Evolutionary conservation across 176 grass and related monocot genomes (phyloP), one percentile per base, ranked within the genome.

Genomic region (Elaeis guineensis): DNA sequence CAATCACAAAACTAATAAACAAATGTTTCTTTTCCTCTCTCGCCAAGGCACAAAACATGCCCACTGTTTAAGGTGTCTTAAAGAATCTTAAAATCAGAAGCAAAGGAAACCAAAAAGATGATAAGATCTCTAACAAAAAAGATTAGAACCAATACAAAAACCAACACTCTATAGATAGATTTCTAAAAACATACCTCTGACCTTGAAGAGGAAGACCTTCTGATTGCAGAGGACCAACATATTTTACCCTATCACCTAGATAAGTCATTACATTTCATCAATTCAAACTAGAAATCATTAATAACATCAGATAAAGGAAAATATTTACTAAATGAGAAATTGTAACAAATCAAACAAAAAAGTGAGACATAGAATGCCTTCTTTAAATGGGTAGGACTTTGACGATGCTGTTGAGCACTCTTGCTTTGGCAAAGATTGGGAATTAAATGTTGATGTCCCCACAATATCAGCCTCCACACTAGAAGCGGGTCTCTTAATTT

Each of bases 181-280:
- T 19, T 24, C 6, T 73, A 61, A 39, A 21, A 22, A 16, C 57
- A 48, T 65, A 81, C 83, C 78, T 77, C 61, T 65, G 83, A 57
- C 73, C 69, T 14, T 81, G 73, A 29, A 81, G 74, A 26, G 75
- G 20, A 74, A 59, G 60, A 57, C 55, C 70, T 54, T 64, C 32
- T 19, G 65, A 74, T 14, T 69, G 59, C 28, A 39, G 16, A 49
- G 58, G 58, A 50, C 85, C 91, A 4, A 91, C 73, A 72, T 85
- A 97, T 78, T 80, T 85, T 75, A 97, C 92, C 75, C 84, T 91
- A 75, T 97, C 92, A 73, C 92, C 92, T 97, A 62, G 66, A 82
- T 52, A 67, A 79, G 74, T 28, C 64, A 44, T 14, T 44, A 44
- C 11, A 44, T 44, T 44, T 44, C 35, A 14, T 44, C 11, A 44